Evolutionary conservation across 1,139 yeast genomes (phyloP).

Genomic region (Hyphopichia fennica): DNA sequence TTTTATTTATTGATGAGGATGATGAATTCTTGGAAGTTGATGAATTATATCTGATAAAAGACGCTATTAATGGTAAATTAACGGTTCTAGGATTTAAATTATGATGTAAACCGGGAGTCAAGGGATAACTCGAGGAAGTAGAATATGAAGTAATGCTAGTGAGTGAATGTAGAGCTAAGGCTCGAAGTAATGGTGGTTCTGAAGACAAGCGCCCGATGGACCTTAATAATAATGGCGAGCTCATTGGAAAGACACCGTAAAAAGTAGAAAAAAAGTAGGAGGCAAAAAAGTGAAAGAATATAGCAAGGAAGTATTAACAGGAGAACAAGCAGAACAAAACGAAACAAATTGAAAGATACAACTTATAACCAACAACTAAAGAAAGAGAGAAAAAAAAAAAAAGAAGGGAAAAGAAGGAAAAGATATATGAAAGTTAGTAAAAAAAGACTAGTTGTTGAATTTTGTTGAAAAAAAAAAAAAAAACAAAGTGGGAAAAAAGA

Average conservation of each 20-base stretch:
- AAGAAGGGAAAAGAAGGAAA: too few species aligned
- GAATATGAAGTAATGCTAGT: neutral
- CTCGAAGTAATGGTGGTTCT: neutral
- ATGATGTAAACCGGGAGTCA: slow-evolving; percentile 1
- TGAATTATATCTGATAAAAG: slow-evolving; percentile 13
- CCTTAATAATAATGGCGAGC: neutral
- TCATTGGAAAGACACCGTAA: neutral
- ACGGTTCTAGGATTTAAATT: neutral
- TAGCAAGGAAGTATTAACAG: too few species aligned
- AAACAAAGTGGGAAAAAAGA: too few species aligned
- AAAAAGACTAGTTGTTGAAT: too few species aligned
- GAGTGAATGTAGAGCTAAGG: neutral
- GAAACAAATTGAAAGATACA: too few species aligned
- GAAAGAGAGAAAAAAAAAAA: too few species aligned
- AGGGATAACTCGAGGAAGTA: neutral
- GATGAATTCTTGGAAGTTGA: neutral
- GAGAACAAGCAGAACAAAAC: too few species aligned
- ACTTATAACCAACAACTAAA: too few species aligned
- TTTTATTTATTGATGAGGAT: neutral
- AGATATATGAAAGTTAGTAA: too few species aligned
- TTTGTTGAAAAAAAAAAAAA: too few species aligned
- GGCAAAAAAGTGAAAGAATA: neutral
- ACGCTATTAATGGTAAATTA: slow-evolving; percentile 10
- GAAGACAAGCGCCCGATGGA: slow-evolving; percentile 1
- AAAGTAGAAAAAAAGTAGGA: neutral